phyloP scores from a whole-genome alignment of 192 early-diverging fungal genomes.

The Backusella luteola region DNA sequence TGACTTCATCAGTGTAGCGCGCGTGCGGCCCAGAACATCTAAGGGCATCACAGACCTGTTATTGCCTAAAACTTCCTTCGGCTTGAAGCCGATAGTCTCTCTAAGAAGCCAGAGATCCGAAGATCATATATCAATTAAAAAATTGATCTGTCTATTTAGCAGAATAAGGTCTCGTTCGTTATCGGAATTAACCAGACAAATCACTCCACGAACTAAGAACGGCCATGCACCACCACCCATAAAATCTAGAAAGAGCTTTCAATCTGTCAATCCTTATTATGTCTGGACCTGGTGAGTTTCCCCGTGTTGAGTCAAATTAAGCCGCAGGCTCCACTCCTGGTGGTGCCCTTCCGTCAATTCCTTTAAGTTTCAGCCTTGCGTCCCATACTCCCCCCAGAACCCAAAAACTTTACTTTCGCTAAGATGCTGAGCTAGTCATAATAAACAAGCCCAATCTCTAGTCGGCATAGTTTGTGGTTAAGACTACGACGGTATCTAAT shows the following conservation, averaged over 20 bases:
- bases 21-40: slow-evolving; percentile 83
- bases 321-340: too few relatives aligned
- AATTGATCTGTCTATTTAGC: slow-evolving; percentile 62
- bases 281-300: too few relatives aligned
- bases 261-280: too few relatives aligned
- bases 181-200: slow-evolving; percentile 85
- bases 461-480: slow-evolving; percentile 84
- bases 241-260: too few relatives aligned
- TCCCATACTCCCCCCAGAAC: slow-evolving; percentile 71
- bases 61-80: slow-evolving; percentile 69
- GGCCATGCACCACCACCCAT: too few relatives aligned
- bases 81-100: slow-evolving; percentile 64
- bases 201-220: slow-evolving; percentile 56
- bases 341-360: too few relatives aligned
- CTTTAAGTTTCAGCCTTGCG: neutral
- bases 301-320: too few relatives aligned
- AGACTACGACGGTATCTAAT: slow-evolving; percentile 84
- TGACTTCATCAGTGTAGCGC: slow-evolving; percentile 79
- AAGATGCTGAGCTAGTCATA: slow-evolving; percentile 52
- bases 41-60: slow-evolving; percentile 87
- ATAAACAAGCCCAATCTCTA: slow-evolving; percentile 66
- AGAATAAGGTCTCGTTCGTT: slow-evolving; percentile 83
- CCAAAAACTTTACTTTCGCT: slow-evolving; percentile 76
- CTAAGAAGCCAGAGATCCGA: slow-evolving; percentile 49
- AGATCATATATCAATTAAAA: slow-evolving; percentile 34